Evolutionary conservation across 306 rosid genomes (phyloP).

Genomic region (Rosa lucieae): DNA sequence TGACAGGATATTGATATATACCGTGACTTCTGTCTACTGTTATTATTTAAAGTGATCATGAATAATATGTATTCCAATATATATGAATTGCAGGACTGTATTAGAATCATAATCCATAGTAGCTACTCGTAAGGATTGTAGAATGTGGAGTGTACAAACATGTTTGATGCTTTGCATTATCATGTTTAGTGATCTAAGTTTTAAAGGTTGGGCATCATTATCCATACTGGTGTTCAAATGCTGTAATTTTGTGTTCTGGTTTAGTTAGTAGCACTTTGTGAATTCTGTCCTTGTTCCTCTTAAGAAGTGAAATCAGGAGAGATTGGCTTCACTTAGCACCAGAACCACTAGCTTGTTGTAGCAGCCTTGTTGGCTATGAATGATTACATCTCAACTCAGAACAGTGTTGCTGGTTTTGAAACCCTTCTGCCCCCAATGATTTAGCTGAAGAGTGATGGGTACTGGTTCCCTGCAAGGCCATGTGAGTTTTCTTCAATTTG

Average conservation of each 20-base stretch:
- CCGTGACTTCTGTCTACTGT: constrained; percentile 34
- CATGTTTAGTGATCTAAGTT: neutral
- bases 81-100: constrained; percentile 22
- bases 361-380: neutral
- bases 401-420: neutral
- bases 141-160: constrained; percentile 7
- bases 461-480: constrained; percentile 11
- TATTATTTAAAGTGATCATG: constrained; percentile 24
- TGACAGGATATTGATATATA: constrained; percentile 13
- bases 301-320: neutral
- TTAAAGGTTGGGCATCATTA: neutral
- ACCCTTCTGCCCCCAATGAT: neutral
- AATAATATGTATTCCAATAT: constrained; percentile 40
- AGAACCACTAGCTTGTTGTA: neutral
- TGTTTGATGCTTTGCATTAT: neutral
- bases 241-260: neutral
- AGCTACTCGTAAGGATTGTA: neutral
- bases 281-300: neutral
- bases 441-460: neutral
- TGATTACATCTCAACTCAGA: neutral
- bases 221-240: neutral
- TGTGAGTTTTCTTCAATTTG: constrained; percentile 11
- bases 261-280: neutral
- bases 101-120: neutral
- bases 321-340: neutral